A percentile compares a stretch with the other conserved stretches of the same genome.
Evolutionary conservation across 2,329 filamentous ascomycete genomes (phyloP).

Genomic region (Endocalyx cinctus): DNA sequence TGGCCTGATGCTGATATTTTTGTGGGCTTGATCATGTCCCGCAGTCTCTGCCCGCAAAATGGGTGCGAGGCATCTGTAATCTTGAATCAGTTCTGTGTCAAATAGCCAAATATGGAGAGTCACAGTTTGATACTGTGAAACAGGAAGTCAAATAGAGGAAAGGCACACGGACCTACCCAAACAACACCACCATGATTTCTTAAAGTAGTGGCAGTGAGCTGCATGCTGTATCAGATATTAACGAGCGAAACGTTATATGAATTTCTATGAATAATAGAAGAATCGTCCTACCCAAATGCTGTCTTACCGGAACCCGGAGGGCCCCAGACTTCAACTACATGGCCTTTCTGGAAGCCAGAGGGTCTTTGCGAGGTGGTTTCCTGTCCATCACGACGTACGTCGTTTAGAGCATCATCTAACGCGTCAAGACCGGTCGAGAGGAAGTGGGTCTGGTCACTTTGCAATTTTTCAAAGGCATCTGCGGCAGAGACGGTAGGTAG

Average conservation of each 20-base stretch:
- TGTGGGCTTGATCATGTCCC: slow-evolving; percentile 18
- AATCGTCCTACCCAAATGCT: slow-evolving; percentile 70
- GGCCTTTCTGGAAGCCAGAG: slow-evolving; percentile 67
- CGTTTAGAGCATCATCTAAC: slow-evolving; percentile 47
- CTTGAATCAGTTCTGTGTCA: slow-evolving; percentile 12
- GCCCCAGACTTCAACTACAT: slow-evolving; percentile 83
- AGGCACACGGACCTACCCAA: slow-evolving; percentile 63
- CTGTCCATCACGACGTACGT: slow-evolving; percentile 13
- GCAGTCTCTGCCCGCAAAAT: slow-evolving; percentile 33
- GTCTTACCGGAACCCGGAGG: slow-evolving; percentile 85
- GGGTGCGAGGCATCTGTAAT: slow-evolving; percentile 42
- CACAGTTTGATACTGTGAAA: slow-evolving; percentile 3
- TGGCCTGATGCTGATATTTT: slow-evolving; percentile 7
- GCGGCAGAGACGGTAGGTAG: slow-evolving; percentile 74
- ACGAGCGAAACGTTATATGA: no score
- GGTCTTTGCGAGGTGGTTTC: slow-evolving; percentile 8
- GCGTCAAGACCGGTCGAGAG: slow-evolving; percentile 52
- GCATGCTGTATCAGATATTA: slow-evolving; percentile 64
- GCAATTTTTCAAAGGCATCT: slow-evolving; percentile 60
- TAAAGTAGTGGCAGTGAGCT: slow-evolving; percentile 62
- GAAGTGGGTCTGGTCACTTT: slow-evolving; percentile 43
- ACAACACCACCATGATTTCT: slow-evolving; percentile 58
- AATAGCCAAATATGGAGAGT: slow-evolving; percentile 4
- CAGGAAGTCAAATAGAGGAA: slow-evolving; percentile 2
- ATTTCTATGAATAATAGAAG: no score